Evolutionary conservation across 805 yeast genomes (phyloP).

Genomic region (Schwanniomyces pseudopolymorphus): DNA sequence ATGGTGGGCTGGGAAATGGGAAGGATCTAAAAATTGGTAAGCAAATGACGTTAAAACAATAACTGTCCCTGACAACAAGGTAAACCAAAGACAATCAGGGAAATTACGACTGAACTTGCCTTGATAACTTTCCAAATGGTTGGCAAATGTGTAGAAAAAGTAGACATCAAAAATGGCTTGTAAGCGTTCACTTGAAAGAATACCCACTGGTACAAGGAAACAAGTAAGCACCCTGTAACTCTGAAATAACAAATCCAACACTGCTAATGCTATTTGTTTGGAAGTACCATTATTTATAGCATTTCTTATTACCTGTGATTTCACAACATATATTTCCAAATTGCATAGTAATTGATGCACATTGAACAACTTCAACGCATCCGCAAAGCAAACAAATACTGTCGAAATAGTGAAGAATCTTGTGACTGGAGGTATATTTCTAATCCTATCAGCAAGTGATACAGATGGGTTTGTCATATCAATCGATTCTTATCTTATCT

Average conservation of each 20-base stretch:
- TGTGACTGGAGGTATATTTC: slow-evolving; percentile 59
- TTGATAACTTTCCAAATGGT: slow-evolving; percentile 48
- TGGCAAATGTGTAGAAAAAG: slow-evolving; percentile 56
- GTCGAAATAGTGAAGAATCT: slow-evolving; percentile 53
- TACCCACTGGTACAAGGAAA: slow-evolving; percentile 45
- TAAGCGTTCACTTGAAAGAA: slow-evolving; percentile 21
- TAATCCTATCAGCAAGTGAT: slow-evolving; percentile 18
- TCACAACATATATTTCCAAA: slow-evolving; percentile 10
- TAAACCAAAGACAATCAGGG: slow-evolving; percentile 59
- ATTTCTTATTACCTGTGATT: slow-evolving; percentile 2
- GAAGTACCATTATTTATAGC: slow-evolving; percentile 2
- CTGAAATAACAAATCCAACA: slow-evolving; percentile 27
- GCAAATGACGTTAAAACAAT: slow-evolving; percentile 35
- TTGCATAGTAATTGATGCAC: slow-evolving; percentile 13
- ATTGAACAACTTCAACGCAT: slow-evolving; percentile 18
- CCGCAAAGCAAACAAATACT: slow-evolving; percentile 41
- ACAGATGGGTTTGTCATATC: slow-evolving; percentile 6
- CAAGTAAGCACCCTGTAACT: slow-evolving; percentile 50
- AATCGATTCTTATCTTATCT: too few species aligned
- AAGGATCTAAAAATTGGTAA: slow-evolving; percentile 23
- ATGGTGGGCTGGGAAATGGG: slow-evolving; percentile 23
- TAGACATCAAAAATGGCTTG: slow-evolving; percentile 48
- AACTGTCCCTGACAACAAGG: slow-evolving; percentile 47
- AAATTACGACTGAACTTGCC: slow-evolving; percentile 48
- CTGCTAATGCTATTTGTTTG: slow-evolving; percentile 5